phyloP scores from a whole-genome alignment of 305 asterid genomes.

The Fraxinus dipetala region DNA sequence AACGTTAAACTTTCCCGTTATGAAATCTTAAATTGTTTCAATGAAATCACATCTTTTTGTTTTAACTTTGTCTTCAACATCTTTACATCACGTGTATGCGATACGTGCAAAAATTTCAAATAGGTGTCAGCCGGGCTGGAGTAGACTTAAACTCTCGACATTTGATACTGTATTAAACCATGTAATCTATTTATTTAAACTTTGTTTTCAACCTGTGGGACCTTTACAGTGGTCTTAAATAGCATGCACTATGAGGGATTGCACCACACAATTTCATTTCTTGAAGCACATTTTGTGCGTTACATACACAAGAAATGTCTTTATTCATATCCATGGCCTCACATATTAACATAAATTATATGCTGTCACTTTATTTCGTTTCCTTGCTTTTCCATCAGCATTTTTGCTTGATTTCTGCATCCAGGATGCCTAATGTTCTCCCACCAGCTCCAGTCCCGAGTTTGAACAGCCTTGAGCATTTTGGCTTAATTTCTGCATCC shows the following conservation, averaged over 20 bases:
- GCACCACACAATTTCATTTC: conserved; percentile 14
- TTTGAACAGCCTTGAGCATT: conserved; percentile 22
- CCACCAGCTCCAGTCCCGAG: conserved; percentile 18
- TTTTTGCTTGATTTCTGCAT: conserved; percentile 17
- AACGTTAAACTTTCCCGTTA: neutral
- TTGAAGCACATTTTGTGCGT: neutral
- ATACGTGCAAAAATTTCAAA: neutral
- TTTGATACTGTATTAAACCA: neutral
- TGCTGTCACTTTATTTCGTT: conserved; percentile 21
- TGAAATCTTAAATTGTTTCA: neutral
- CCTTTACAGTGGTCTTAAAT: conserved; percentile 31
- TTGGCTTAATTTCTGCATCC: conserved; percentile 20
- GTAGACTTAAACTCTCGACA: neutral
- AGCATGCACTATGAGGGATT: conserved; percentile 15
- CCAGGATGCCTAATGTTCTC: conserved; percentile 16
- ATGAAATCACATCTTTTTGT: neutral
- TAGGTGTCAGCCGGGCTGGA: neutral
- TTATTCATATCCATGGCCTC: conserved; percentile 33
- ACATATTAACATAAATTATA: neutral
- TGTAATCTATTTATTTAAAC: too few relatives aligned
- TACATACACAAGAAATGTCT: neutral
- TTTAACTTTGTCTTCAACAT: neutral
- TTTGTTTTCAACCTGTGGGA: neutral
- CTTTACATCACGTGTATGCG: neutral
- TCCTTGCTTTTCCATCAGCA: conserved; percentile 34